Percentiles rank a stretch among this genome's conserved stretches.
Conservation (phyloP, 2,329 filamentous ascomycete species). For the Mariannaea sp. region DNA sequence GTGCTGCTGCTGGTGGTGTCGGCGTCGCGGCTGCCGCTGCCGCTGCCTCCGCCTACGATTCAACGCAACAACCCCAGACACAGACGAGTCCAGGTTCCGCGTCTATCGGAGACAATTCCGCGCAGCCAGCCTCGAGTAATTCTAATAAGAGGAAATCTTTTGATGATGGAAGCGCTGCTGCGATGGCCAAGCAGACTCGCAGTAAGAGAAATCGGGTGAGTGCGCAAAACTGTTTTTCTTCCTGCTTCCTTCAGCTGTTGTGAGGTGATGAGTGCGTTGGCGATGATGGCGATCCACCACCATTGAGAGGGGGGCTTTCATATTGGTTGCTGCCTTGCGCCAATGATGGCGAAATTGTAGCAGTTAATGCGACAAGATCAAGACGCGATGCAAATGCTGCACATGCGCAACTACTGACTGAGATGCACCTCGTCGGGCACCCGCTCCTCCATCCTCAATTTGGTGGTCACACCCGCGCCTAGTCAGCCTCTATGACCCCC, state of each 20-base stretch:
- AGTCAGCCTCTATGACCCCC: neutral
- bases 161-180: constrained; percentile 45
- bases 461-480: neutral
- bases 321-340: neutral
- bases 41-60: constrained; percentile 41
- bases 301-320: neutral
- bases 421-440: neutral
- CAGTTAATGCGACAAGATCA: neutral
- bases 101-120: constrained; percentile 57
- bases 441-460: neutral
- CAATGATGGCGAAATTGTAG: neutral
- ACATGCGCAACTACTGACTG: constrained; percentile 1
- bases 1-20: constrained; percentile 27
- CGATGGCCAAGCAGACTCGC: constrained; percentile 54
- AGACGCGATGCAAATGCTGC: constrained; percentile 22
- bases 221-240: constrained; percentile 28
- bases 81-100: constrained; percentile 47
- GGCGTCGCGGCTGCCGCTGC: constrained; percentile 28
- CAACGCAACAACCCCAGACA: constrained; percentile 39
- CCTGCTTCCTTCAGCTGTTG: constrained; percentile 6
- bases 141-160: constrained; percentile 47
- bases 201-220: constrained; percentile 65
- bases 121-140: constrained; percentile 37
- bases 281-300: neutral
- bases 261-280: neutral